These are phyloP conservation scores for Claviceps citrina DNA, from an alignment of 2,329 filamentous ascomycete species.

Conservation along the genomic window DNA sequence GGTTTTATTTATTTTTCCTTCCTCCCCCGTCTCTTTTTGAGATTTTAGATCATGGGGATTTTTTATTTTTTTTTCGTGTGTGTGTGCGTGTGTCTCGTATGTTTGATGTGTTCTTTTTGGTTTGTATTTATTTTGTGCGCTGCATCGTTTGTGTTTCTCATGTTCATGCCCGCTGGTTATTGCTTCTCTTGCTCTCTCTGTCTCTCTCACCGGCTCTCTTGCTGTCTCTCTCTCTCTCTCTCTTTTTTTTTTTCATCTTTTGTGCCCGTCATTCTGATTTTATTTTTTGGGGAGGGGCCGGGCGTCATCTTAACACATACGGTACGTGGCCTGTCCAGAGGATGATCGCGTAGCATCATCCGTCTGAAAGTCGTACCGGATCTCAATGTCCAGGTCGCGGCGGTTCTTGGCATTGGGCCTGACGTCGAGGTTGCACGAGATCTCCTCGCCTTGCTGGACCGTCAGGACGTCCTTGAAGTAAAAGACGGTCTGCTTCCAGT, in stretches of 20 bases:
- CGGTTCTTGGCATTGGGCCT: slow-evolving; percentile 88
- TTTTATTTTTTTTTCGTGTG: no score
- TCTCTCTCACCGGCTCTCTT: no score
- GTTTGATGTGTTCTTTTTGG: no score
- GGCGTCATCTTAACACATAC: slow-evolving; percentile 53
- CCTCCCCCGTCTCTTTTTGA: no score
- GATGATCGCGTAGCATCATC: slow-evolving; percentile 54
- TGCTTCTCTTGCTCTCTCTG: background rate
- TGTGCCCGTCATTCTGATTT: no score
- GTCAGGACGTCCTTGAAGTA: slow-evolving; percentile 89
- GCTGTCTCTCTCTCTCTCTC: no score
- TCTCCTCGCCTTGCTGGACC: slow-evolving; percentile 70
- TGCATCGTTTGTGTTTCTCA: no score
- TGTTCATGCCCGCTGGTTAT: no score
- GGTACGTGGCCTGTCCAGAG: slow-evolving; percentile 63
- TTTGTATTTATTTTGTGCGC: background rate
- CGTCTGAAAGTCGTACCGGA: slow-evolving; percentile 69
- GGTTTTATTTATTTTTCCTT: no score
- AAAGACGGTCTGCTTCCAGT: slow-evolving; percentile 99
- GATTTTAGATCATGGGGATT: no score
- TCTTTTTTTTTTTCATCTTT: background rate
- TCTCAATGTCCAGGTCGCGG: slow-evolving; percentile 81
- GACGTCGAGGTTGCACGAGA: slow-evolving; percentile 60
- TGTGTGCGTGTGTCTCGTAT: no score
- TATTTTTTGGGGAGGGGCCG: no score